phyloP scores from a whole-genome alignment of 352 stramenopile species.

The Albugo laibachii region DNA sequence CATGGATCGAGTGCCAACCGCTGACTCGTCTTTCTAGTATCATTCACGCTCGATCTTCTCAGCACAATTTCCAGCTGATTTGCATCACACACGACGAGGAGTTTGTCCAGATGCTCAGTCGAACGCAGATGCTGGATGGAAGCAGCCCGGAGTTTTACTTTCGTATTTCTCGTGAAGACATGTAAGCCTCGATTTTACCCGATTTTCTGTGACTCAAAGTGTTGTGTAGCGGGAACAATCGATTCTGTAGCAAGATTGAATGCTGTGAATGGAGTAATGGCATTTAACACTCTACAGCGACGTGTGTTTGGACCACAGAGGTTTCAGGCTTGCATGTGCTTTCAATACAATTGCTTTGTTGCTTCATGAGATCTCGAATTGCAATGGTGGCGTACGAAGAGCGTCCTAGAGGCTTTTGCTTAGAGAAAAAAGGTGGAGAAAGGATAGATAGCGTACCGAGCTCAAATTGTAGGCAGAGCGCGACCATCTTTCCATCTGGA shows the following conservation, averaged over 20 bases:
- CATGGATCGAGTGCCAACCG: not conserved
- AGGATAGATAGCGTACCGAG: constrained; percentile 17
- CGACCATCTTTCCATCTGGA: constrained; percentile 28
- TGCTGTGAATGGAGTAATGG: constrained; percentile 38
- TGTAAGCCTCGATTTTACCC: constrained; percentile 18
- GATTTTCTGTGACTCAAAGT: not conserved
- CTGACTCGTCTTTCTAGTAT: constrained; percentile 37
- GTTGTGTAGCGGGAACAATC: constrained; percentile 36
- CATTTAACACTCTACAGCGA: constrained; percentile 8
- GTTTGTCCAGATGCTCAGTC: constrained; percentile 77
- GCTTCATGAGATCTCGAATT: constrained; percentile 72
- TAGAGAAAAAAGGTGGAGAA: not conserved
- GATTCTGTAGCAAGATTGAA: constrained; percentile 72
- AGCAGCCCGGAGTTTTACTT: constrained; percentile 68
- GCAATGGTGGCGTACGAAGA: constrained; percentile 93
- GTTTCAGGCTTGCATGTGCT: no score
- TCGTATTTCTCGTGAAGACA: constrained; percentile 60
- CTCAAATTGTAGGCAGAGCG: constrained; percentile 67
- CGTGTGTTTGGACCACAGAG: not conserved
- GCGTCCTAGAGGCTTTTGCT: constrained; percentile 14
- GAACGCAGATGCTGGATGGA: constrained; percentile 53
- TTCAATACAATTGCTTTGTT: constrained; percentile 64
- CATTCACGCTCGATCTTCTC: constrained; percentile 81
- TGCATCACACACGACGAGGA: constrained; percentile 99
- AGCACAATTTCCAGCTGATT: constrained; percentile 99